Evolutionary conservation across 768 basidiomycete genomes (phyloP).

Genomic region (Kwoniella bestiolae): DNA sequence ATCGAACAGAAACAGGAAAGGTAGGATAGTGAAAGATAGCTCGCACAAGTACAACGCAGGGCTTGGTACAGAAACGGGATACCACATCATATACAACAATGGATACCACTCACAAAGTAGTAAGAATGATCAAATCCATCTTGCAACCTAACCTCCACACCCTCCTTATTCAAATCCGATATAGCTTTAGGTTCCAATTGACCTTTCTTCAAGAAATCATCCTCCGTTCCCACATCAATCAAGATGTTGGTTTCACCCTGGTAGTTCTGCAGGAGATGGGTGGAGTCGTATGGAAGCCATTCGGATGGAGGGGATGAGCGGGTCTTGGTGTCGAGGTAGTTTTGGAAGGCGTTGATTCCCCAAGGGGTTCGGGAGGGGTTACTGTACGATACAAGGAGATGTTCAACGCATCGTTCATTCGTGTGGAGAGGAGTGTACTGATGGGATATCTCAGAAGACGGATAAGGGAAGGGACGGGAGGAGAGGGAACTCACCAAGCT

Average conservation of each 20-base stretch:
- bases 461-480: too few relatives aligned
- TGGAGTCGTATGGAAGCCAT: slow-evolving; percentile 81
- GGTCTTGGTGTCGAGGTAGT: slow-evolving; percentile 66
- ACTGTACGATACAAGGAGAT: slow-evolving; percentile 57
- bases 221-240: slow-evolving; percentile 72
- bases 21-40: not conserved
- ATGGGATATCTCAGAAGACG: too few relatives aligned
- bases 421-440: too few relatives aligned
- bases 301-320: slow-evolving; percentile 68
- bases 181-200: slow-evolving; percentile 93
- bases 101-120: slow-evolving; percentile 69
- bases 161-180: slow-evolving; percentile 73
- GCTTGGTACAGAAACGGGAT: too few relatives aligned
- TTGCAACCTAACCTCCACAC: slow-evolving; percentile 78
- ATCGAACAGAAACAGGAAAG: too few relatives aligned
- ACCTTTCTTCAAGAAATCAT: slow-evolving; percentile 80
- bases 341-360: slow-evolving; percentile 88
- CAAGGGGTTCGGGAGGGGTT: slow-evolving; percentile 87
- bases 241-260: slow-evolving; percentile 70
- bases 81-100: too few relatives aligned
- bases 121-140: slow-evolving; percentile 79
- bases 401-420: not conserved
- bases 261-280: slow-evolving; percentile 71
- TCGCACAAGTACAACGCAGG: too few relatives aligned
- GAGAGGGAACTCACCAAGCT: slow-evolving; percentile 54